Evolutionary conservation across 2,329 filamentous ascomycete genomes (phyloP).

Genomic region (Exophiala calicioides): DNA sequence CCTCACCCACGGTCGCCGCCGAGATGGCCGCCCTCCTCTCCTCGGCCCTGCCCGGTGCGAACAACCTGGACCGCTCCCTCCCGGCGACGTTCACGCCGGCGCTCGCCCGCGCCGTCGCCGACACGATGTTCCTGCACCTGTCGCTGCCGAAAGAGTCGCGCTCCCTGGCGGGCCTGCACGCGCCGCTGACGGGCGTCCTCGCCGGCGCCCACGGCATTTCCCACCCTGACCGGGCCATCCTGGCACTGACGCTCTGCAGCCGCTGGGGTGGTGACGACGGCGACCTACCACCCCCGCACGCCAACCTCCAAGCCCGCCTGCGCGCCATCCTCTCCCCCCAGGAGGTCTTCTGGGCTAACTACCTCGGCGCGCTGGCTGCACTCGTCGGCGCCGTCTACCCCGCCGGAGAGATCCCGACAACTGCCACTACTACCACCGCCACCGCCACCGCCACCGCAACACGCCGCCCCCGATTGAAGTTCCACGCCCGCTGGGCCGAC

Average conservation of each 20-base stretch:
- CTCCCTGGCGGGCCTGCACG: constrained; percentile 36
- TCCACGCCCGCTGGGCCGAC: constrained; percentile 34
- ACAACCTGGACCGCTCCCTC: constrained; percentile 29
- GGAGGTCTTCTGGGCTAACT: constrained; percentile 40
- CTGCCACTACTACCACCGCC: too few species aligned
- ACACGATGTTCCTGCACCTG: constrained; percentile 38
- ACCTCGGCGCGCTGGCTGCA: constrained; percentile 36
- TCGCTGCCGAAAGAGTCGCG: constrained; percentile 38
- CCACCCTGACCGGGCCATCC: constrained; percentile 37
- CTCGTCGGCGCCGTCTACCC: constrained; percentile 37
- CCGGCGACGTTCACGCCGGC: constrained; percentile 33
- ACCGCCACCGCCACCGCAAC: too few species aligned
- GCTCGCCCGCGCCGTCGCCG: constrained; percentile 36
- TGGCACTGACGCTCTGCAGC: constrained; percentile 38
- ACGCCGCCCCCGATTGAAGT: constrained; percentile 32
- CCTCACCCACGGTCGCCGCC: too few species aligned
- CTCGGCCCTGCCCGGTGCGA: constrained; percentile 43
- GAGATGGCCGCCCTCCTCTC: constrained; percentile 52
- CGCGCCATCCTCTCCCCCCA: constrained; percentile 35
- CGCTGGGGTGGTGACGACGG: constrained; percentile 32
- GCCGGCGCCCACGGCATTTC: constrained; percentile 39
- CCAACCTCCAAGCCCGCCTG: constrained; percentile 34
- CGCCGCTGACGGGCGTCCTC: constrained; percentile 38
- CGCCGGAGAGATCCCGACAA: constrained; percentile 32
- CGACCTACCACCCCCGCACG: constrained; percentile 37